A percentile compares a stretch with the other conserved stretches of the same genome.
Conservation (phyloP, 305 asterid genomes). For the Coffea humblotiana region DNA sequence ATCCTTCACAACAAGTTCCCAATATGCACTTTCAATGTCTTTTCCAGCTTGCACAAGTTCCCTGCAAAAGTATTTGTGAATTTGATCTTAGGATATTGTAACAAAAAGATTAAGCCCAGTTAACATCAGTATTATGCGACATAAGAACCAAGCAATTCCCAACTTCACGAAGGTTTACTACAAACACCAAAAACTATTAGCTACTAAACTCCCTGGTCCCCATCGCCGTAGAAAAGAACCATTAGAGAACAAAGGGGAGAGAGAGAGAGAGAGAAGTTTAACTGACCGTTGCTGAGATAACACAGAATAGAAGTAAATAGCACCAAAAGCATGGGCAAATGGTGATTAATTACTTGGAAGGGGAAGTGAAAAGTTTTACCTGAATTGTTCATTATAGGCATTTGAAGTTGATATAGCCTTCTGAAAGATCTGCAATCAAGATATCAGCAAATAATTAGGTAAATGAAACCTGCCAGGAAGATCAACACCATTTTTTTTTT, state of each 20-base stretch:
- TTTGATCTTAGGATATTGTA: neutral
- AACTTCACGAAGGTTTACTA: neutral
- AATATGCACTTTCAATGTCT: slow-evolving; percentile 83
- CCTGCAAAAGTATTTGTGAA: slow-evolving; percentile 38
- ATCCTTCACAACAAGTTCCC: slow-evolving; percentile 99
- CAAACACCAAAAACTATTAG: neutral
- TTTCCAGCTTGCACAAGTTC: slow-evolving; percentile 90
- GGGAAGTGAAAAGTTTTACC: slow-evolving; percentile 33
- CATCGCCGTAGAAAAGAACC: neutral
- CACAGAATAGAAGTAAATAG: neutral
- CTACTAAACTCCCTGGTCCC: neutral
- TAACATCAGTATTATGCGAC: neutral
- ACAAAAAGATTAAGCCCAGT: neutral
- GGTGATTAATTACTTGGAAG: neutral
- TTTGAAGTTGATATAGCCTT: slow-evolving; percentile 97
- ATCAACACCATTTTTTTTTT: neutral
- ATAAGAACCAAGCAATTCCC: neutral
- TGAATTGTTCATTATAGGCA: slow-evolving; percentile 97
- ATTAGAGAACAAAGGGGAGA: neutral
- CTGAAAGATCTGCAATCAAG: slow-evolving; percentile 83
- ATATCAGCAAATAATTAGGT: neutral
- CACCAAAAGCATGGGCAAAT: neutral
- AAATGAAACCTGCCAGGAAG: neutral
- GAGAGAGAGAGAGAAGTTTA: neutral
- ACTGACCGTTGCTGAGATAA: neutral